These are phyloP conservation scores for Metschnikowia drakensbergensis DNA, from an alignment of 805 yeast species.

Conservation along the genomic window DNA sequence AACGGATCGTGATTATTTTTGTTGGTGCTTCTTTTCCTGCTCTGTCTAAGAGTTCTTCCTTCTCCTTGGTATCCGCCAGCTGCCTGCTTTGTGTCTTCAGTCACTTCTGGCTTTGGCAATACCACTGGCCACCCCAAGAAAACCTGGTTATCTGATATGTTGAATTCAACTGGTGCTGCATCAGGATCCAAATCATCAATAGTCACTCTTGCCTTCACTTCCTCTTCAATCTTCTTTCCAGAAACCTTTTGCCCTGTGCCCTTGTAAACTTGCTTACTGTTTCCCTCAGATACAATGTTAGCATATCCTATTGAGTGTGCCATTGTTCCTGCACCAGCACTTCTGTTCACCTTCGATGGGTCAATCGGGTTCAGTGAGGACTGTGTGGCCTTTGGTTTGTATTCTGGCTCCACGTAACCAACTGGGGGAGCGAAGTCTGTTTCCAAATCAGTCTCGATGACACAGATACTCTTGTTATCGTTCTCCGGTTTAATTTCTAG, in stretches of 20 bases:
- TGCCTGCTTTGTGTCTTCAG: constrained; percentile 23
- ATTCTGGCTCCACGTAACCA: constrained; percentile 92
- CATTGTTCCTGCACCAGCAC: constrained; percentile 65
- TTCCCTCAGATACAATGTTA: constrained; percentile 44
- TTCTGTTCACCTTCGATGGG: constrained; percentile 32
- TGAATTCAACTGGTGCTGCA: constrained; percentile 68
- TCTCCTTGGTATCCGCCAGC: constrained; percentile 49
- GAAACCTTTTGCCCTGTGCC: constrained; percentile 73
- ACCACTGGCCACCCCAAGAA: constrained; percentile 90
- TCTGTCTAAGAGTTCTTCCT: constrained; percentile 74
- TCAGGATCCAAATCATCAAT: constrained; percentile 46
- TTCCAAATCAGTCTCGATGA: constrained; percentile 92
- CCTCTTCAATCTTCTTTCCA: constrained; percentile 42
- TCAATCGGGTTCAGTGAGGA: constrained; percentile 32
- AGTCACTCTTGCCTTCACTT: constrained; percentile 24
- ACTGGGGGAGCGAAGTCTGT: constrained; percentile 99
- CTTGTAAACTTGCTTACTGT: constrained; percentile 33
- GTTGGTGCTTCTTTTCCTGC: constrained; percentile 63
- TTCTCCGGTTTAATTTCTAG: constrained; percentile 83
- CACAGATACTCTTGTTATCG: constrained; percentile 69
- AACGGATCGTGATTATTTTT: constrained; percentile 41
- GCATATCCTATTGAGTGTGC: constrained; percentile 68
- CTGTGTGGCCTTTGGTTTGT: constrained; percentile 40
- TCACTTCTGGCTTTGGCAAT: constrained; percentile 34
- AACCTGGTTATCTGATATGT: constrained; percentile 77